Conservation (phyloP, 2,329 filamentous ascomycete genomes). For the Rhexocercosporidium sp. region DNA sequence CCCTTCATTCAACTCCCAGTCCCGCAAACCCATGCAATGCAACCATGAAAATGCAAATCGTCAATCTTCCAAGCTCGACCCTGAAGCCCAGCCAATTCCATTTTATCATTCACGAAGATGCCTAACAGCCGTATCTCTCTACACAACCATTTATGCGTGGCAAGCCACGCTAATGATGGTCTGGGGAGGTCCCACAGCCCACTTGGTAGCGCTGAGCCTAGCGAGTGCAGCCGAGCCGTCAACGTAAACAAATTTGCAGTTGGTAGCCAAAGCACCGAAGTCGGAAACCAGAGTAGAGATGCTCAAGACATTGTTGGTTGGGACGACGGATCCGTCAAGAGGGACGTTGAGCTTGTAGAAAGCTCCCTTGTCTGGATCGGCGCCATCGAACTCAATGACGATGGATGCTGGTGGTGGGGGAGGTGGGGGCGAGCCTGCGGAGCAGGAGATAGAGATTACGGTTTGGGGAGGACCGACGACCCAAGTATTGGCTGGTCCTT, state of each 20-base stretch:
- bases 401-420: slow-evolving; percentile 19
- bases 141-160: background rate
- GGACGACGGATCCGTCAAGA: slow-evolving; percentile 30
- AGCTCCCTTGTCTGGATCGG: slow-evolving; percentile 30
- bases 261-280: slow-evolving; percentile 24
- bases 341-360: slow-evolving; percentile 34
- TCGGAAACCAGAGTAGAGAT: slow-evolving; percentile 35
- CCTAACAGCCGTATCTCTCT: background rate
- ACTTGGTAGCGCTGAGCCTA: slow-evolving; percentile 22
- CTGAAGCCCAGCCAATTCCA: background rate
- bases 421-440: background rate
- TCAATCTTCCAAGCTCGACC: background rate
- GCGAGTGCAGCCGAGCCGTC: slow-evolving; percentile 28
- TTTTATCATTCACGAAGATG: background rate
- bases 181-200: slow-evolving; percentile 38
- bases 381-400: slow-evolving; percentile 36
- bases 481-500: slow-evolving; percentile 32
- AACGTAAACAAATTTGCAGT: slow-evolving; percentile 33
- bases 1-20: background rate
- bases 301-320: slow-evolving; percentile 35
- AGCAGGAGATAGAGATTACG: slow-evolving; percentile 32
- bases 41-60: background rate
- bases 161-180: slow-evolving; percentile 30
- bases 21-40: slow-evolving; percentile 1
- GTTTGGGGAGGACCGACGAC: slow-evolving; percentile 37